Base-by-base conservation (phyloP, 805 yeast genomes). In the Nakazawaea ambrosiae region DNA sequence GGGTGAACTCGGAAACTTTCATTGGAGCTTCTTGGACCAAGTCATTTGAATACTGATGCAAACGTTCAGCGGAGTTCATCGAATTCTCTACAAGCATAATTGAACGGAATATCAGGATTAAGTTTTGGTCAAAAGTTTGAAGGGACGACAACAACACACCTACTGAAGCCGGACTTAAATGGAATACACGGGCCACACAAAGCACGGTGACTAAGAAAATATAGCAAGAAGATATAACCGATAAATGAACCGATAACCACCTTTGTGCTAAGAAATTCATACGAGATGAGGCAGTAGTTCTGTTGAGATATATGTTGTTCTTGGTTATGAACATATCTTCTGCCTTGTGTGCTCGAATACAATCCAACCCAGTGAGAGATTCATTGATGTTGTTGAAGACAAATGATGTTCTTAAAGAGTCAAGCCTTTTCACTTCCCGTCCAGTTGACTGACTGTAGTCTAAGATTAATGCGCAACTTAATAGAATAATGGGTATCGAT, bases 351-450 rank as follows among this genome's bases (percentile, higher is more conserved):
- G 83, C 72, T 51, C 78, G 69, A 50, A 84, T 79, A 1, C 84
- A 78, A 18, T 62, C 55, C 63, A 73, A 61, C n/a, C 94, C 94
- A 46, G 68, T 69, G 45, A 84, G 61, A 2, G 79, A 65, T 52
- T 84, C 94, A 48, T 76, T 75, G 53, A 83, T 80, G 47, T 79
- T 74, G 49, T 78, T 69, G 61, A 77, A 83, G 43, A 84, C 85
- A 31, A 67, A 60, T 1, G 89, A 79, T 49, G 92, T 67, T 41
- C 75, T 74, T 11, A 77, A 58, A 6, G 90, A 81, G 52, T 84
- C 92, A 39, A 83, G 57, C 43, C 92, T 71, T 55, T 84, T 84
- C 42, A 83, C 63, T 51, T 85, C 94, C 50, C 90, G 65, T 1
- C 85, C 73, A 1, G 86, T 70, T 1, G 83, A 78, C 49, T 82